Percentiles rank a stretch among this genome's conserved stretches.
phyloP scores from a whole-genome alignment of 2,329 filamentous ascomycete species.

The Cladosporium halotolerans region DNA sequence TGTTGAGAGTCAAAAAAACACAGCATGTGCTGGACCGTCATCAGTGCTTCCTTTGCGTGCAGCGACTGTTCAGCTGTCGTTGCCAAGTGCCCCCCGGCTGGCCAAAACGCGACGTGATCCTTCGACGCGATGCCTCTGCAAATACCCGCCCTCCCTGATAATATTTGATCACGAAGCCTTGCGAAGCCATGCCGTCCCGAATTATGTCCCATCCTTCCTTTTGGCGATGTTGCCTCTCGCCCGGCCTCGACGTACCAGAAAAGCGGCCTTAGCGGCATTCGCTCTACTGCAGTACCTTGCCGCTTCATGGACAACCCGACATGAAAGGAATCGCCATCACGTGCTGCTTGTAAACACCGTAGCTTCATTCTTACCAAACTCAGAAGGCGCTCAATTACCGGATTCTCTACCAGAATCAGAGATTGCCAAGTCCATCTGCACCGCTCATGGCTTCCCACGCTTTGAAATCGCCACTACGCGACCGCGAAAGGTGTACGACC shows the following conservation, averaged over 20 bases:
- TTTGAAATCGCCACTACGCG: background rate
- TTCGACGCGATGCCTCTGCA: background rate
- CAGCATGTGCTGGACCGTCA: too few species aligned
- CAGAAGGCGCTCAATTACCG: background rate
- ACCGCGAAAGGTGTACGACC: slow-evolving; percentile 52
- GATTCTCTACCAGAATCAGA: background rate
- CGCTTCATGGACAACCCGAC: background rate
- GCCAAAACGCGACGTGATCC: background rate
- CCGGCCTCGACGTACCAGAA: background rate
- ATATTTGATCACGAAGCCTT: background rate
- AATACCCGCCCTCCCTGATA: background rate
- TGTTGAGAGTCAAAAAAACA: too few species aligned
- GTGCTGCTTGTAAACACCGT: background rate
- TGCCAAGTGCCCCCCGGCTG: too few species aligned
- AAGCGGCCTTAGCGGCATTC: background rate
- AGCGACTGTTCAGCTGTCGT: too few species aligned
- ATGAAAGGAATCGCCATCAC: background rate
- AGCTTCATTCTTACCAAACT: background rate
- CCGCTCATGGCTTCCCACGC: slow-evolving; percentile 13
- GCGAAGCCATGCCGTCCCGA: too few species aligned
- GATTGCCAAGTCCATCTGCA: slow-evolving; percentile 7
- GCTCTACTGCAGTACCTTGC: background rate
- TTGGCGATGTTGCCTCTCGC: background rate
- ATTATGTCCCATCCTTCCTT: too few species aligned
- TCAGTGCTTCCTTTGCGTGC: too few species aligned